Conservation (phyloP, 2,329 filamentous ascomycete genomes). For the Fusarium buxicola region DNA sequence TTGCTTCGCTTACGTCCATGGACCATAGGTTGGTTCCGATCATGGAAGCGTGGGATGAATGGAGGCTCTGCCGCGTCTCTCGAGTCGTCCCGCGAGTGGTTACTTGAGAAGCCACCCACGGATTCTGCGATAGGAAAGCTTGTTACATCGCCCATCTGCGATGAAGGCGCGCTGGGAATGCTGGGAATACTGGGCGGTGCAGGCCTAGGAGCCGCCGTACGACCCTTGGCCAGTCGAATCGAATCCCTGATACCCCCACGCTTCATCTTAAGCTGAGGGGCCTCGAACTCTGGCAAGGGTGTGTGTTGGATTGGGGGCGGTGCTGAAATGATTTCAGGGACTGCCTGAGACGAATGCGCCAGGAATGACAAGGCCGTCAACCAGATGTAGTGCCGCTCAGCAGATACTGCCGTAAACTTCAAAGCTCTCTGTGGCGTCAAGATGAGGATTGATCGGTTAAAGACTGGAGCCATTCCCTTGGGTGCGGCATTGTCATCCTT, state of each 20-base stretch:
- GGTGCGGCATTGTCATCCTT: constrained; percentile 92
- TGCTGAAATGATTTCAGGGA: constrained; percentile 76
- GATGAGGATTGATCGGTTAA: constrained; percentile 95
- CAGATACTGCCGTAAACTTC: constrained; percentile 88
- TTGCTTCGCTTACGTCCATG: constrained; percentile 92
- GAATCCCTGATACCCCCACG: constrained; percentile 81
- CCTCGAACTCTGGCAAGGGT: constrained; percentile 64
- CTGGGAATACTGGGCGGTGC: constrained; percentile 66
- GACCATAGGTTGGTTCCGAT: constrained; percentile 60
- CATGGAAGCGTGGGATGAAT: constrained; percentile 75
- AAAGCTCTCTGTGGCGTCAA: constrained; percentile 92
- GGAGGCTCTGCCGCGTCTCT: constrained; percentile 77
- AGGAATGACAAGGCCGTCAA: constrained; percentile 94
- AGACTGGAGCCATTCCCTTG: constrained; percentile 73
- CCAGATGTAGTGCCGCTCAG: constrained; percentile 95
- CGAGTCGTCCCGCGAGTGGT: constrained; percentile 61
- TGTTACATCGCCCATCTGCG: constrained; percentile 51
- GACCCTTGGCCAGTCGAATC: constrained; percentile 87
- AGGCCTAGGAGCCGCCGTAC: constrained; percentile 54
- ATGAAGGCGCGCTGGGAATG: constrained; percentile 52
- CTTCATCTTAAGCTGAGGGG: constrained; percentile 60
- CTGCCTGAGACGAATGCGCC: constrained; percentile 85
- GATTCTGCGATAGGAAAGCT: constrained; percentile 56
- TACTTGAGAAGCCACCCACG: constrained; percentile 52
- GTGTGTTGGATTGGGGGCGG: constrained; percentile 58